phyloP scores from a whole-genome alignment of 2,329 filamentous ascomycete genomes.

The Fusarium sp. region DNA sequence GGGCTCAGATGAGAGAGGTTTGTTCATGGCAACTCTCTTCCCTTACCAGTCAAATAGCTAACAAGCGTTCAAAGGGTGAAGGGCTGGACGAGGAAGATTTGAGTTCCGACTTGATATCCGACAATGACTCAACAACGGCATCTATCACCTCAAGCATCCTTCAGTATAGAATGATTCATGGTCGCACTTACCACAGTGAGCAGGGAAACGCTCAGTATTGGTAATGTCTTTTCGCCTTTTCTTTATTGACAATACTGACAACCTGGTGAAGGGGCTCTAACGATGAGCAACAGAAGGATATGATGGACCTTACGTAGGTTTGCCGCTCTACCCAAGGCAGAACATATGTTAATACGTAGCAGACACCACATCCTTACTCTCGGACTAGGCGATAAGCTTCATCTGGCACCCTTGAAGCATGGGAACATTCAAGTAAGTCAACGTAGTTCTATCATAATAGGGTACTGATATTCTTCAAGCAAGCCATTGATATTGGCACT shows the following conservation, averaged over 20 bases:
- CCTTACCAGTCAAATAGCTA: no score
- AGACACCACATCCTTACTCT: conserved; percentile 43
- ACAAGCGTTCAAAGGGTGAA: no score
- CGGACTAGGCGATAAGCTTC: conserved; percentile 39
- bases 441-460: fast-evolving
- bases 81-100: no score
- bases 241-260: background rate
- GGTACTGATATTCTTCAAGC: conserved; percentile 25
- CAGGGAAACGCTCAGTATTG: conserved; percentile 46
- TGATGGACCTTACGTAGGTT: conserved; percentile 43
- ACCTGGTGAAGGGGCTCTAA: conserved; percentile 35
- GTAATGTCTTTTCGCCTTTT: background rate
- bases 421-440: conserved; percentile 41
- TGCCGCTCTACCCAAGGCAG: no score
- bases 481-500: conserved; percentile 63
- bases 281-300: conserved; percentile 37
- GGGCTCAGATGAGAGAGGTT: conserved; percentile 37
- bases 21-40: no score
- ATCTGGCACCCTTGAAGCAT: conserved; percentile 39
- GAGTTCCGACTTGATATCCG: conserved; percentile 5
- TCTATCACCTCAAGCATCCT: conserved; percentile 42
- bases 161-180: conserved; percentile 39
- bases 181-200: conserved; percentile 39
- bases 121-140: conserved; percentile 34
- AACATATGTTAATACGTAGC: no score